phyloP scores from a whole-genome alignment of 129 eudicot species.

The Tagetes erecta region DNA sequence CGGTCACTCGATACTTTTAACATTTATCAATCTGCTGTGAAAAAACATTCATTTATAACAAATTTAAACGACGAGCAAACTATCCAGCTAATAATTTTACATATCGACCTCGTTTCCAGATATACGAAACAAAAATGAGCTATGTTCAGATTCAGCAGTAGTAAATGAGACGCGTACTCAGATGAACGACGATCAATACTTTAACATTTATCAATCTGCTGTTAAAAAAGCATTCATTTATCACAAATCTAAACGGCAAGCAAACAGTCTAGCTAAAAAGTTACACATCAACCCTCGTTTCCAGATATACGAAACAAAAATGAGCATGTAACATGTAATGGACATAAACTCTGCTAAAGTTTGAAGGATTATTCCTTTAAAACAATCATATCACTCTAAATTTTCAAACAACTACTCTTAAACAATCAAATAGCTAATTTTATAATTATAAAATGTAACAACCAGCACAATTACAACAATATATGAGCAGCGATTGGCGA shows the following conservation, averaged over 20 bases:
- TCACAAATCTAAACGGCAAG: not conserved
- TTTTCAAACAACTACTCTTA: not conserved
- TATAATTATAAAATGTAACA: not conserved
- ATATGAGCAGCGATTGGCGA: not conserved
- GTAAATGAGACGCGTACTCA: not conserved
- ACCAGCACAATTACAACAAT: not conserved
- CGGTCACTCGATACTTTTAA: not conserved
- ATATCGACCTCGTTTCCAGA: not conserved
- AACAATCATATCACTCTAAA: not conserved
- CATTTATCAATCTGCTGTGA: too few species aligned
- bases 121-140: not conserved
- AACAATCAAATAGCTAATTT: not conserved
- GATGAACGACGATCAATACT: not conserved
- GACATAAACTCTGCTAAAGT: not conserved
- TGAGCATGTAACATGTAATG: not conserved
- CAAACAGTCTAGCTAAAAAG: not conserved
- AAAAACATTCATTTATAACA: not conserved
- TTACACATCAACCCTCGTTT: not conserved
- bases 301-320: not conserved
- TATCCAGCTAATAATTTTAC: not conserved
- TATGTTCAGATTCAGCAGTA: not conserved
- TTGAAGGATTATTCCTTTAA: not conserved
- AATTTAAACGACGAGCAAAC: not conserved
- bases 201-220: too few species aligned
- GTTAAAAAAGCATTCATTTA: not conserved